Conservation (phyloP, 148 eudicot species). For the Beta vulgaris region DNA sequence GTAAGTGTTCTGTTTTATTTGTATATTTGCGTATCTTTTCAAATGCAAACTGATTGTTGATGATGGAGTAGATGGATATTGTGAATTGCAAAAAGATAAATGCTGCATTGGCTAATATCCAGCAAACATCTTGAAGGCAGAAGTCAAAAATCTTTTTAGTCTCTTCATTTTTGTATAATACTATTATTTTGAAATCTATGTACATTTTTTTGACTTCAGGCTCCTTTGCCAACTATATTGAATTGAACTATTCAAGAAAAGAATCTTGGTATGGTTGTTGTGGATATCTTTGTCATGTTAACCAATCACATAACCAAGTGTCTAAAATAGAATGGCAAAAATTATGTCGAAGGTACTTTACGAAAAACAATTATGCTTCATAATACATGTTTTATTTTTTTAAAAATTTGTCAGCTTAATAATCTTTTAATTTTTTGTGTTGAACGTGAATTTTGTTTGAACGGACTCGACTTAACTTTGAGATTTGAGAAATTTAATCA, state of each 20-base stretch:
- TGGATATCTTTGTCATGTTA: background rate
- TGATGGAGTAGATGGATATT: background rate
- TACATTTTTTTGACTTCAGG: background rate
- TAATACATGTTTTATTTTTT: too few species aligned
- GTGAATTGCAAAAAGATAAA: background rate
- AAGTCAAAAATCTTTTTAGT: background rate
- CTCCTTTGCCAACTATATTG: background rate
- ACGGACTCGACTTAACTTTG: too few species aligned
- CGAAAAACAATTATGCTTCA: too few species aligned
- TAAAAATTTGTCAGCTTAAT: too few species aligned
- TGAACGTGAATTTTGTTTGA: too few species aligned
- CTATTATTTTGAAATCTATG: background rate
- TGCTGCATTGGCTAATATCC: background rate
- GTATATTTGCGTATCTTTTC: background rate
- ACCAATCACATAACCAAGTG: too few species aligned
- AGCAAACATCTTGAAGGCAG: background rate
- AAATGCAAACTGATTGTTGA: background rate
- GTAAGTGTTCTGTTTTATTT: conserved; percentile 47
- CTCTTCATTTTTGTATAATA: background rate
- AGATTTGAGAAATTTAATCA: too few species aligned
- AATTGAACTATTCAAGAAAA: background rate
- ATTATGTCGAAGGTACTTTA: too few species aligned
- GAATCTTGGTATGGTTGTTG: background rate
- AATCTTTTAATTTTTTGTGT: too few species aligned
- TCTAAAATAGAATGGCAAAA: too few species aligned